Conservation (phyloP, 2,329 filamentous ascomycete genomes). For the Colletotrichum liriopes region DNA sequence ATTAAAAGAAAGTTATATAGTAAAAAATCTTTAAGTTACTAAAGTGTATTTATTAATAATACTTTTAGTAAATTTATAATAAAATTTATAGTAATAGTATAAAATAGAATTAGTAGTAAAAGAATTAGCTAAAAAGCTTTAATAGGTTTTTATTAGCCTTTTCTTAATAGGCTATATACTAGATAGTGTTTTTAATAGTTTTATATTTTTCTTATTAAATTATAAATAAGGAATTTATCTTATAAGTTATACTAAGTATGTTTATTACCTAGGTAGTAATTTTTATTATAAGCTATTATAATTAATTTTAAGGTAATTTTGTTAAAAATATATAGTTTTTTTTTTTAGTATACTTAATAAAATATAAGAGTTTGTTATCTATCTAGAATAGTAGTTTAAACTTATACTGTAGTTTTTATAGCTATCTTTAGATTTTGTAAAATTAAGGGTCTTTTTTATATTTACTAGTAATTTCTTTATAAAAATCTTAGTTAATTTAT, state of each 20-base stretch:
- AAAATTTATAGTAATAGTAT: too few species aligned
- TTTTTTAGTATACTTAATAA: not conserved
- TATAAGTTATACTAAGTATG: not conserved
- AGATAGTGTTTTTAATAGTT: not conserved
- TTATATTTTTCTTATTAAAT: not conserved
- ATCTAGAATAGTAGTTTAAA: not conserved
- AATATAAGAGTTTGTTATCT: not conserved
- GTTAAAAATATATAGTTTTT: not conserved
- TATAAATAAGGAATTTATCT: not conserved
- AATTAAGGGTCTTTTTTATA: not conserved
- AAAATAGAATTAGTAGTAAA: too few species aligned
- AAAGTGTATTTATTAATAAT: too few species aligned
- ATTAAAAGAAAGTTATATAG: too few species aligned
- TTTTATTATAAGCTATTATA: not conserved
- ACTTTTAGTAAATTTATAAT: too few species aligned
- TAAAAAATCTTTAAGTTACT: too few species aligned
- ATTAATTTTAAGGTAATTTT: not conserved
- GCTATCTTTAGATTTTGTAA: too few species aligned
- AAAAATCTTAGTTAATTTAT: too few species aligned
- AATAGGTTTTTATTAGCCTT: not conserved
- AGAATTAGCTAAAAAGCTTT: not conserved
- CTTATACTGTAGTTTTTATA: too few species aligned
- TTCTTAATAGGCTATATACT: too few species aligned
- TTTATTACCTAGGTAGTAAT: not conserved
- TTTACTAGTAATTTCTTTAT: not conserved